phyloP scores from a whole-genome alignment of 768 basidiomycete genomes.

The Galerina sulciceps region DNA sequence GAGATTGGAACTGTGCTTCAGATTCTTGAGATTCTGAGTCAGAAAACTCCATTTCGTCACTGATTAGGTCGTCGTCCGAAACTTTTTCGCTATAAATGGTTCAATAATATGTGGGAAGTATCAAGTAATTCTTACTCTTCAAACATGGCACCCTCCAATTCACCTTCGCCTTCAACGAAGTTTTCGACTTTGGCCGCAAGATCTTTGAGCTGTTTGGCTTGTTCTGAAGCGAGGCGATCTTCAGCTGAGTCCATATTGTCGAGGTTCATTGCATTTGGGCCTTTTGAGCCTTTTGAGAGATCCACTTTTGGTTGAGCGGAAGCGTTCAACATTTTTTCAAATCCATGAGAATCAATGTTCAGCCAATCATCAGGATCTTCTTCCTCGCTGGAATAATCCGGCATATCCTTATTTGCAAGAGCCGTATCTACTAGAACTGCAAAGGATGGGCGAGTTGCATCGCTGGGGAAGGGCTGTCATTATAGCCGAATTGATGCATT shows the following conservation, averaged over 20 bases:
- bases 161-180: constrained; percentile 92
- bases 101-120: constrained; percentile 3
- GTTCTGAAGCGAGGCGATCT: constrained; percentile 60
- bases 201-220: constrained; percentile 71
- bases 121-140: constrained; percentile 69
- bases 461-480: constrained; percentile 33
- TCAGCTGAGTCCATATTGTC: constrained; percentile 42
- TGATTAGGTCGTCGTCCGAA: constrained; percentile 71
- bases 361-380: constrained; percentile 91
- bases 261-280: constrained; percentile 52
- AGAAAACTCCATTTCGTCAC: constrained; percentile 49
- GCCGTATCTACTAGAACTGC: constrained; percentile 72
- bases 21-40: constrained; percentile 50
- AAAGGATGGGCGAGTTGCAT: constrained; percentile 74
- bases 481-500: background rate
- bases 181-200: constrained; percentile 85
- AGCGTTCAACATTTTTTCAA: constrained; percentile 73
- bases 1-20: constrained; percentile 26
- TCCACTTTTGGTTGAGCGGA: constrained; percentile 31
- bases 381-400: constrained; percentile 26
- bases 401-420: constrained; percentile 42
- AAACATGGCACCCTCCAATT: constrained; percentile 87
- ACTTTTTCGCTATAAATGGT: constrained; percentile 55
- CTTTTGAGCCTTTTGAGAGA: constrained; percentile 14
- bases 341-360: constrained; percentile 72